Conservation (phyloP, 2,329 filamentous ascomycete genomes). For the Fusarium napiforme region DNA sequence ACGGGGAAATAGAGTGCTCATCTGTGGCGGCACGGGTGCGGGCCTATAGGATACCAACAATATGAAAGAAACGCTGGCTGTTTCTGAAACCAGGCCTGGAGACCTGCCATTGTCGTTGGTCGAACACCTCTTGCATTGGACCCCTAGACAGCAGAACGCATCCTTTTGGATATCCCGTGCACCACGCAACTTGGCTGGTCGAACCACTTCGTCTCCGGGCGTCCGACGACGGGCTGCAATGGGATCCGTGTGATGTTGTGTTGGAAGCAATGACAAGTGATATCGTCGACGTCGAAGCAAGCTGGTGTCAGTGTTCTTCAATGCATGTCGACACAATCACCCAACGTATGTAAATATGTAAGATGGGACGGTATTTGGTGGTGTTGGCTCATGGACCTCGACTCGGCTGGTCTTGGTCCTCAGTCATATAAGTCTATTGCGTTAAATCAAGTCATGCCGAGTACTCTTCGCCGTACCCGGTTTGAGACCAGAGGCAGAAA, state of each 20-base stretch:
- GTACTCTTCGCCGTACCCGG: conserved; percentile 25
- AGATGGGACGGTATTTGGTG: conserved; percentile 18
- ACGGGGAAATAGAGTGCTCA: conserved; percentile 18
- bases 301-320: not conserved
- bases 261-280: conserved; percentile 1
- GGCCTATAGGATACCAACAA: not conserved
- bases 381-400: conserved; percentile 42
- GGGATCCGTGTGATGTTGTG: not conserved
- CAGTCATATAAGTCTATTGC: conserved; percentile 44
- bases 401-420: conserved; percentile 42
- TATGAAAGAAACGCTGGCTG: conserved; percentile 19
- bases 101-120: conserved; percentile 6
- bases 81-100: conserved; percentile 5
- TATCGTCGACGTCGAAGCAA: not conserved
- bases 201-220: conserved; percentile 26
- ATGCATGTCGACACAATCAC: conserved; percentile 26
- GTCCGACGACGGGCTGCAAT: conserved; percentile 23
- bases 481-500: conserved; percentile 25
- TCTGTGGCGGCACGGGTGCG: conserved; percentile 5
- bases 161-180: conserved; percentile 6
- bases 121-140: conserved; percentile 1
- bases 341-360: conserved; percentile 1
- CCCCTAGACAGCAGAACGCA: not conserved
- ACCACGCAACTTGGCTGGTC: conserved; percentile 1
- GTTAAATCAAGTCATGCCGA: conserved; percentile 19